Evolutionary conservation across 805 yeast genomes (phyloP).

Genomic region (Schwanniomyces occidentalis): DNA sequence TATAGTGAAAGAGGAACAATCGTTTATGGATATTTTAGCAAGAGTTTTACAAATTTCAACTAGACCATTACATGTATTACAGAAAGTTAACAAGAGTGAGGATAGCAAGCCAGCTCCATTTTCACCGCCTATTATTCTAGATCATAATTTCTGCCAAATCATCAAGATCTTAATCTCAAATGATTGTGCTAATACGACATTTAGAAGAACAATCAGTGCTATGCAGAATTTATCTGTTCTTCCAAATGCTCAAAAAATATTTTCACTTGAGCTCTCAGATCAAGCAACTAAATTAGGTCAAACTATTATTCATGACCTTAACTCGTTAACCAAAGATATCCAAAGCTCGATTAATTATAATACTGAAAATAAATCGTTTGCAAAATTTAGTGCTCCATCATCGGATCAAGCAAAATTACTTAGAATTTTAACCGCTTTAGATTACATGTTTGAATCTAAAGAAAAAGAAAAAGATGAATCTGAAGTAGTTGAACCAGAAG

Average conservation of each 20-base stretch:
- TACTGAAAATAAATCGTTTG: conserved; percentile 54
- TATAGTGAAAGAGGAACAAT: conserved; percentile 68
- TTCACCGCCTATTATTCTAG: conserved; percentile 64
- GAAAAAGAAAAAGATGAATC: conserved; percentile 18
- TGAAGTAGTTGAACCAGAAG: conserved; percentile 4
- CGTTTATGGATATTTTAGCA: conserved; percentile 74
- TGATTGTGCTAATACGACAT: conserved; percentile 82
- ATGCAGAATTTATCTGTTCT: conserved; percentile 74
- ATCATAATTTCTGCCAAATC: conserved; percentile 57
- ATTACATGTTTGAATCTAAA: conserved; percentile 64
- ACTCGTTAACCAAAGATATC: conserved; percentile 48
- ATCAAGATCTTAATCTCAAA: conserved; percentile 72
- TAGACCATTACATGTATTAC: conserved; percentile 61
- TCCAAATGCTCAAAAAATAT: conserved; percentile 59
- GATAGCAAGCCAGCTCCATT: conserved; percentile 22
- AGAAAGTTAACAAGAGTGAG: conserved; percentile 36
- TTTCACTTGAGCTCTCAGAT: conserved; percentile 65
- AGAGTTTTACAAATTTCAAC: conserved; percentile 76
- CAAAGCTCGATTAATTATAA: conserved; percentile 33
- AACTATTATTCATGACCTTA: conserved; percentile 54
- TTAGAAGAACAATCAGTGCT: conserved; percentile 77
- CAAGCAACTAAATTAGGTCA: conserved; percentile 63
- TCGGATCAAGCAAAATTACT: conserved; percentile 89
- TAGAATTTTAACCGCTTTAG: conserved; percentile 83
- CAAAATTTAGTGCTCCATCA: conserved; percentile 72